A percentile compares a stretch with the other conserved stretches of the same genome.
Conservation (phyloP, 148 eudicot species). For the Hydrangea macrophylla region DNA sequence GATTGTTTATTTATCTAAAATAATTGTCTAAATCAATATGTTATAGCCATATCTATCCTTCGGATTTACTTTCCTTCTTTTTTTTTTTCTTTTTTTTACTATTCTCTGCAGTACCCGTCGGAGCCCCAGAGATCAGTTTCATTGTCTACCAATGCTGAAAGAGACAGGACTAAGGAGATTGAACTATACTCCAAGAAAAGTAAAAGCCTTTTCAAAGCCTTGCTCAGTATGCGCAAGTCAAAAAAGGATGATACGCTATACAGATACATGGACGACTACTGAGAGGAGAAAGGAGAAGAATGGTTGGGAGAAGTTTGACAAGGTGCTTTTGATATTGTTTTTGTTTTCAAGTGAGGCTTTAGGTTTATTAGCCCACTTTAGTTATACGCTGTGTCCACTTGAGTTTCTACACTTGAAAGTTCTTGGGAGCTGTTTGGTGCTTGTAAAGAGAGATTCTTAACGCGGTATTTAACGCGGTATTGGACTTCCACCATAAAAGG, state of each 20-base stretch:
- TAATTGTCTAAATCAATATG: background rate
- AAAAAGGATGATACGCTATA: slow-evolving; percentile 19
- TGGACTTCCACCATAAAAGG: too few species aligned
- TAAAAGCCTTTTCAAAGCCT: slow-evolving; percentile 31
- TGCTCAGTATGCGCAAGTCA: slow-evolving; percentile 30
- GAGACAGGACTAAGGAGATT: slow-evolving; percentile 25
- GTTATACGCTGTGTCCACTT: too few species aligned
- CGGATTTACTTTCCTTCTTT: background rate
- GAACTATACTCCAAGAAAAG: slow-evolving; percentile 35
- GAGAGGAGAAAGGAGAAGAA: slow-evolving; percentile 3
- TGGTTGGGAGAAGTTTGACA: too few species aligned
- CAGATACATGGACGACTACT: slow-evolving; percentile 12
- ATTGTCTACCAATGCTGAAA: slow-evolving; percentile 15
- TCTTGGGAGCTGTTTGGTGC: too few species aligned
- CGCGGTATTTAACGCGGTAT: too few species aligned
- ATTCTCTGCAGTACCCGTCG: slow-evolving; percentile 20
- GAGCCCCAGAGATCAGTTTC: slow-evolving; percentile 29
- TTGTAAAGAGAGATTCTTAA: too few species aligned
- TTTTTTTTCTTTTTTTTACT: too few species aligned
- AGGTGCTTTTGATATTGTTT: too few species aligned
- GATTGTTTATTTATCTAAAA: background rate
- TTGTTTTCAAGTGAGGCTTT: too few species aligned
- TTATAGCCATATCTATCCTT: background rate
- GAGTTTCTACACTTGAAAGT: too few species aligned
- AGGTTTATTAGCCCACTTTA: too few species aligned